phyloP scores from a whole-genome alignment of 2,329 filamentous ascomycete genomes.

The Lizonia empirigonia region DNA sequence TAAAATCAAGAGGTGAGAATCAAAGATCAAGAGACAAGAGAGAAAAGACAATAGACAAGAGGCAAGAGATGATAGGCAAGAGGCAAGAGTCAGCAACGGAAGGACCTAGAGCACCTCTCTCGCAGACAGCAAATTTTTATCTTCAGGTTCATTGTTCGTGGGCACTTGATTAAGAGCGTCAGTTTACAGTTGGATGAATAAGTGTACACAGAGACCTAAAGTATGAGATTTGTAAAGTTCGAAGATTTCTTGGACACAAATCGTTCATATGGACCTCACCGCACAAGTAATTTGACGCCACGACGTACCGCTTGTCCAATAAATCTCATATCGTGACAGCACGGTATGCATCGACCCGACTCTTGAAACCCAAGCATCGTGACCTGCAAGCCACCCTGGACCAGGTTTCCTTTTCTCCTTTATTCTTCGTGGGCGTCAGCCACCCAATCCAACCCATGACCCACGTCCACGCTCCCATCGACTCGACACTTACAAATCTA shows the following conservation, averaged over 20 bases:
- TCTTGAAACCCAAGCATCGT: neutral
- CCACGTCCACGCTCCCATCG: neutral
- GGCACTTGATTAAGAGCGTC: neutral
- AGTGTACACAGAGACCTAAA: neutral
- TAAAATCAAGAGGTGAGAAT: no score
- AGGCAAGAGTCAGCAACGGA: neutral
- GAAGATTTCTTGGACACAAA: neutral
- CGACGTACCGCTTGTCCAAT: neutral
- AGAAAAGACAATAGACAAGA: no score
- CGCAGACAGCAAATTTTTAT: neutral
- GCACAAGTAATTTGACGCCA: neutral
- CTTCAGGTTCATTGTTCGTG: neutral
- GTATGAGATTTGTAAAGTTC: neutral
- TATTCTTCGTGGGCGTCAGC: neutral
- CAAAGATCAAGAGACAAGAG: no score
- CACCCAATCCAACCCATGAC: conserved; percentile 1
- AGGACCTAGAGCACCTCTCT: neutral
- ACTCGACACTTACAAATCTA: neutral
- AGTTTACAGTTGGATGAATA: neutral
- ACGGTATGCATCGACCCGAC: neutral
- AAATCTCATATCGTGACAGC: neutral
- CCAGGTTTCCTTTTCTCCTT: neutral
- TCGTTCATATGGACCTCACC: neutral
- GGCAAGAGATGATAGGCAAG: no score
- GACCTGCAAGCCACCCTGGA: conserved; percentile 3